Conservation (phyloP, 345 rosid genomes). For the Brassica nigra region DNA sequence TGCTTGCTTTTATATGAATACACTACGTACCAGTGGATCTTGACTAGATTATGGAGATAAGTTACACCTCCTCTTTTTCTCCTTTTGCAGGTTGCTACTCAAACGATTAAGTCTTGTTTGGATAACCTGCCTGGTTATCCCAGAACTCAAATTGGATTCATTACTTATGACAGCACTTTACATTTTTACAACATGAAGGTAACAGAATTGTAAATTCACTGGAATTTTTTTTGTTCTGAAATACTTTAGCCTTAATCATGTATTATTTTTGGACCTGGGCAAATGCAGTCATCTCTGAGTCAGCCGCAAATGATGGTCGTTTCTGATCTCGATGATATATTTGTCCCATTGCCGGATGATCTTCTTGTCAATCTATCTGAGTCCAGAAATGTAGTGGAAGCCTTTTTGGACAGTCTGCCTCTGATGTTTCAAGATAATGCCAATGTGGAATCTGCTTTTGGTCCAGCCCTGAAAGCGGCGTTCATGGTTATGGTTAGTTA, state of each 20-base stretch:
- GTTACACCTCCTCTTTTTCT: too few relatives aligned
- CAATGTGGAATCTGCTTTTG: slow-evolving; percentile 97
- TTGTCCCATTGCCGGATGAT: slow-evolving; percentile 93
- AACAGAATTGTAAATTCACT: slow-evolving; percentile 38
- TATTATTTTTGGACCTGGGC: slow-evolving; percentile 31
- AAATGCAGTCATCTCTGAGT: slow-evolving; percentile 84
- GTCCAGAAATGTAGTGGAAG: slow-evolving; percentile 86
- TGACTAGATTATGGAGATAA: slow-evolving; percentile 5
- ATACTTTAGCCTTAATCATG: not conserved
- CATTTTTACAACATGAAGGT: slow-evolving; percentile 99
- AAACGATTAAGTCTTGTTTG: slow-evolving; percentile 90
- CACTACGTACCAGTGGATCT: not conserved
- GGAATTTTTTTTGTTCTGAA: slow-evolving; percentile 16
- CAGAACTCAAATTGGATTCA: slow-evolving; percentile 97
- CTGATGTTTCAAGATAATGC: slow-evolving; percentile 89
- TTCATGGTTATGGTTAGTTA: slow-evolving; percentile 90
- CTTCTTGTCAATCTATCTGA: slow-evolving; percentile 98
- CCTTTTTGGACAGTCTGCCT: slow-evolving; percentile 90
- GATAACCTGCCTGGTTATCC: slow-evolving; percentile 96
- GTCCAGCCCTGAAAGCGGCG: slow-evolving; percentile 95
- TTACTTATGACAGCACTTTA: slow-evolving; percentile 94
- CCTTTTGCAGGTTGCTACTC: slow-evolving; percentile 75
- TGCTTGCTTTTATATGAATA: slow-evolving; percentile 12
- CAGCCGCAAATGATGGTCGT: slow-evolving; percentile 99
- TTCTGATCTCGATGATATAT: slow-evolving; percentile 92